Evolutionary conservation across 441 rosid species (phyloP).

Genomic region (Lepidium campestre): DNA sequence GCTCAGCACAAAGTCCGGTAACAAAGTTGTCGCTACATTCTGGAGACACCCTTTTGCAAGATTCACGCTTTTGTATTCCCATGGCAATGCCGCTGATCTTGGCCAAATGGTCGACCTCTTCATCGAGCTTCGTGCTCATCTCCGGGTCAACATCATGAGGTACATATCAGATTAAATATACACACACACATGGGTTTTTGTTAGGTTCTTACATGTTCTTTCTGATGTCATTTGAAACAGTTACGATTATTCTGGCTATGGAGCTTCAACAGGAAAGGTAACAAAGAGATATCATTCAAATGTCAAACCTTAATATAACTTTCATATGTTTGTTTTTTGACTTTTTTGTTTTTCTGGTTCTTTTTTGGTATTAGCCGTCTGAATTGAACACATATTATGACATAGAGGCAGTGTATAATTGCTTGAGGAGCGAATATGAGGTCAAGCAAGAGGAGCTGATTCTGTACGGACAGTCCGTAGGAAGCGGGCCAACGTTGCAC

Average conservation of each 20-base stretch:
- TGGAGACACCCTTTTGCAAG: conserved; percentile 91
- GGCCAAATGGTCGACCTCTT: conserved; percentile 95
- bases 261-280: conserved; percentile 97
- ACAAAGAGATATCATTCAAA: neutral
- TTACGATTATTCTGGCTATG: conserved; percentile 97
- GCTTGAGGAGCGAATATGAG: conserved; percentile 66
- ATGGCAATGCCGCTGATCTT: conserved; percentile 97
- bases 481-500: conserved; percentile 92
- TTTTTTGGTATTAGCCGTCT: conserved; percentile 52
- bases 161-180: neutral
- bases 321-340: neutral
- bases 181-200: neutral
- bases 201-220: neutral
- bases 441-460: conserved; percentile 76
- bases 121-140: conserved; percentile 88
- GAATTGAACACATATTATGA: conserved; percentile 88
- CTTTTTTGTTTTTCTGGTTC: neutral
- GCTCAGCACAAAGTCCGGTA: conserved; percentile 73
- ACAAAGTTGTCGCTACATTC: conserved; percentile 75
- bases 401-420: conserved; percentile 81
- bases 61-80: conserved; percentile 86
- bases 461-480: conserved; percentile 91
- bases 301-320: neutral
- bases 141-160: conserved; percentile 95
- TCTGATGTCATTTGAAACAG: conserved; percentile 32